phyloP scores from a whole-genome alignment of 768 basidiomycete genomes.

The Tylopilus plumbeoviolaceoides region DNA sequence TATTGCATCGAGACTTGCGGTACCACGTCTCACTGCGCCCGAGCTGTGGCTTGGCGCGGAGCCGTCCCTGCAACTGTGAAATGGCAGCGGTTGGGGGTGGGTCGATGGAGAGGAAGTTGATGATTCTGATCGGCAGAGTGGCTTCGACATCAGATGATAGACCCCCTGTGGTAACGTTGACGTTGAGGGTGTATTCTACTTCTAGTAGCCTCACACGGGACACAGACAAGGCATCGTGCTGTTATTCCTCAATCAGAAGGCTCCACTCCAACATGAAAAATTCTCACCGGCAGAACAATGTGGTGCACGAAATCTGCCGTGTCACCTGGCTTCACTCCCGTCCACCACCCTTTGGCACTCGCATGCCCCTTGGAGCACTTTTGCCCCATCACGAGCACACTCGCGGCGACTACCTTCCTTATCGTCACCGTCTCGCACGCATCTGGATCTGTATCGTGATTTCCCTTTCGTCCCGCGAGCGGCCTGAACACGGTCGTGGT shows the following conservation, averaged over 20 bases:
- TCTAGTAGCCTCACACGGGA: slow-evolving; percentile 68
- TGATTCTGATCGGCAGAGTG: slow-evolving; percentile 67
- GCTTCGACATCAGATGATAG: slow-evolving; percentile 63
- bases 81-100: slow-evolving; percentile 52
- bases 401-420: slow-evolving; percentile 61
- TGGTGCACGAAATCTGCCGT: slow-evolving; percentile 62
- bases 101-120: slow-evolving; percentile 85
- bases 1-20: slow-evolving; percentile 24
- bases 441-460: slow-evolving; percentile 43
- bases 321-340: slow-evolving; percentile 66
- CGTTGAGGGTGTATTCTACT: slow-evolving; percentile 67
- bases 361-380: slow-evolving; percentile 62
- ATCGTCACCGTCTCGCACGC: slow-evolving; percentile 60
- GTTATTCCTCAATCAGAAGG: slow-evolving; percentile 6
- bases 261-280: not conserved
- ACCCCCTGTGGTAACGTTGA: slow-evolving; percentile 57
- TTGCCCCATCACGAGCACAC: slow-evolving; percentile 62
- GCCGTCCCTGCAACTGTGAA: slow-evolving; percentile 17
- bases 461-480: slow-evolving; percentile 28
- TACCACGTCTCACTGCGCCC: slow-evolving; percentile 28
- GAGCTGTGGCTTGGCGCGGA: slow-evolving; percentile 23
- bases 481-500: slow-evolving; percentile 66
- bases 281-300: slow-evolving; percentile 70
- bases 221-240: slow-evolving; percentile 72
- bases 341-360: slow-evolving; percentile 88